Evolutionary conservation across 2,329 filamentous ascomycete species (phyloP).

Genomic region (Aureobasidium vineae): DNA sequence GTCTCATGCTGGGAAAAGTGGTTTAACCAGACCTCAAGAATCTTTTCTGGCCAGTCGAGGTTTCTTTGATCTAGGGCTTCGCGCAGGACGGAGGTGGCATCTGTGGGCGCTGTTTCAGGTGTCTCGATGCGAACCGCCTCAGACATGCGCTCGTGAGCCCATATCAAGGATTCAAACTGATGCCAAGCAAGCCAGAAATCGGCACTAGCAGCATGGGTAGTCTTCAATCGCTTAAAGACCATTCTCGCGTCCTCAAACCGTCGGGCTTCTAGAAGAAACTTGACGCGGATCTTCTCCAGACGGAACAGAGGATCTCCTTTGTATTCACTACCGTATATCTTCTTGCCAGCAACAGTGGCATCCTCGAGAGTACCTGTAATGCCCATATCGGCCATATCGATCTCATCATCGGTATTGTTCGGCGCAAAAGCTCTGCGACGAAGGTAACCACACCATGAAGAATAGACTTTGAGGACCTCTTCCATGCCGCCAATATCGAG

Average conservation of each 20-base stretch:
- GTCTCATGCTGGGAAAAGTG: constrained; percentile 91
- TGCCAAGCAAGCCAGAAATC: constrained; percentile 96
- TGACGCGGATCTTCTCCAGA: constrained; percentile 86
- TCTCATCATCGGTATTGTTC: constrained; percentile 70
- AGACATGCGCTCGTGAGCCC: constrained; percentile 57
- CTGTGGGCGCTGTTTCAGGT: constrained; percentile 60
- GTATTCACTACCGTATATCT: constrained; percentile 72
- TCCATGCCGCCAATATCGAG: constrained; percentile 84
- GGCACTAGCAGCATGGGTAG: constrained; percentile 71
- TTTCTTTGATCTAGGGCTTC: constrained; percentile 63
- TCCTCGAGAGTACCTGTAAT: constrained; percentile 83
- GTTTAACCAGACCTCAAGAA: constrained; percentile 70
- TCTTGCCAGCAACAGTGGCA: constrained; percentile 72
- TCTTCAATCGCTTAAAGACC: constrained; percentile 53
- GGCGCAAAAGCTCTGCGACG: constrained; percentile 78
- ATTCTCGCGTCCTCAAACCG: constrained; percentile 70
- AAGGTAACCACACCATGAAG: constrained; percentile 92
- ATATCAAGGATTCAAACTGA: constrained; percentile 81
- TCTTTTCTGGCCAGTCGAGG: constrained; percentile 73
- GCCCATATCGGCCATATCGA: constrained; percentile 86
- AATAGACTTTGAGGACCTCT: constrained; percentile 85
- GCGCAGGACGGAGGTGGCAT: constrained; percentile 73
- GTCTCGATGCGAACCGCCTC: constrained; percentile 52
- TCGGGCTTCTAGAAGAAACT: constrained; percentile 81
- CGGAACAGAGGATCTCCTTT: constrained; percentile 86